phyloP scores from a whole-genome alignment of 345 rosid genomes.

The Lepidium didymum region DNA sequence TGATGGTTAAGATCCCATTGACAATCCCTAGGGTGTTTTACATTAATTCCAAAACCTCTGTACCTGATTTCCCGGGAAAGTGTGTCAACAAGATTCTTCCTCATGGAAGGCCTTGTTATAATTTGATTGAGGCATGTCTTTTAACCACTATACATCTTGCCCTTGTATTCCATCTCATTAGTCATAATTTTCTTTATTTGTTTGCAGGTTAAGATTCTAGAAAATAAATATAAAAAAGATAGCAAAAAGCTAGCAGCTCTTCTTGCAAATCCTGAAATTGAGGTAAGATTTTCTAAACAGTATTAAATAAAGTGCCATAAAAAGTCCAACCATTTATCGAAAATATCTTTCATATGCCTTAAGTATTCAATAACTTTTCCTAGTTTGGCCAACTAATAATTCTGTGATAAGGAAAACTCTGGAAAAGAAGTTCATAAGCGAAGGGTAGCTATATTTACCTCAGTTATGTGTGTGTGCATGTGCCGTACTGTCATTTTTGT shows the following conservation, averaged over 20 bases:
- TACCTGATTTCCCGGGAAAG: constrained; percentile 69
- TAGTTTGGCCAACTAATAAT: neutral
- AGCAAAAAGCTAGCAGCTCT: constrained; percentile 76
- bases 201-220: constrained; percentile 55
- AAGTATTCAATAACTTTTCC: neutral
- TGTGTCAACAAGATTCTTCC: constrained; percentile 79
- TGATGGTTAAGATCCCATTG: constrained; percentile 87
- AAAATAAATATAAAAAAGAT: constrained; percentile 62
- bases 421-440: neutral
- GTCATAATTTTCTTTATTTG: constrained; percentile 7
- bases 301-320: neutral
- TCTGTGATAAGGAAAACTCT: neutral
- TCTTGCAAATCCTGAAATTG: constrained; percentile 88
- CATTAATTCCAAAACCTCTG: constrained; percentile 62
- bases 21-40: constrained; percentile 72
- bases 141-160: constrained; percentile 7
- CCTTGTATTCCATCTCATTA: constrained; percentile 1
- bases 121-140: constrained; percentile 65
- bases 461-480: neutral
- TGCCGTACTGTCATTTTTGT: constrained; percentile 2
- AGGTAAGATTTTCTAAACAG: constrained; percentile 43
- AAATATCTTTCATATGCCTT: neutral
- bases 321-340: constrained; percentile 2
- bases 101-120: constrained; percentile 65
- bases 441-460: constrained; percentile 4